Evolutionary conservation across 2,329 filamentous ascomycete species (phyloP).

Genomic region (Didymella lethalis): DNA sequence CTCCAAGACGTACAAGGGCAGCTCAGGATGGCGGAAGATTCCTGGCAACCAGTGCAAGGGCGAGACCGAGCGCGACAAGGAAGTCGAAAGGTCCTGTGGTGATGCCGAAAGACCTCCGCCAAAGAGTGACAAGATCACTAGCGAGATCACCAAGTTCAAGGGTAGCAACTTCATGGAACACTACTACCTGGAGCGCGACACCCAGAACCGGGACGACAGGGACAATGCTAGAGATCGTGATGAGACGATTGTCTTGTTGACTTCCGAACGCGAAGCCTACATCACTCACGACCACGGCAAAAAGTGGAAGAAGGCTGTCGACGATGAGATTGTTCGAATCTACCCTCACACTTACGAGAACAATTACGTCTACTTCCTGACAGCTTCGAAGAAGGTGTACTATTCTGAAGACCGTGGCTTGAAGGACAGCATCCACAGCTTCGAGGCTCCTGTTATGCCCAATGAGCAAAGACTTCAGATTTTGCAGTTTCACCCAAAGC

Average conservation of each 20-base stretch:
- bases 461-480: constrained; percentile 62
- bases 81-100: constrained; percentile 76
- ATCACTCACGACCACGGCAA: constrained; percentile 89
- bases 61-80: constrained; percentile 54
- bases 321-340: constrained; percentile 74
- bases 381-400: constrained; percentile 70
- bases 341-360: constrained; percentile 81
- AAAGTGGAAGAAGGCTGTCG: constrained; percentile 77
- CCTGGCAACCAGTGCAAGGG: constrained; percentile 66
- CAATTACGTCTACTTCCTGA: constrained; percentile 87
- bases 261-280: constrained; percentile 67
- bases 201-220: constrained; percentile 75
- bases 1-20: constrained; percentile 79
- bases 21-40: constrained; percentile 91
- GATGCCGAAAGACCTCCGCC: constrained; percentile 63
- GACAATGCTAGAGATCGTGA: constrained; percentile 68
- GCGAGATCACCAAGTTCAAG: constrained; percentile 69
- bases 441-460: constrained; percentile 72
- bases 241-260: constrained; percentile 75
- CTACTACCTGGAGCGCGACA: constrained; percentile 79
- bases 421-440: constrained; percentile 70
- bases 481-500: constrained; percentile 81
- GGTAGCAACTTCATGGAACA: constrained; percentile 64
- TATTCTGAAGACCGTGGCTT: constrained; percentile 82
- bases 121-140: constrained; percentile 71